Evolutionary conservation across 2,329 filamentous ascomycete genomes (phyloP).

Genomic region (Alternaria gaisen): DNA sequence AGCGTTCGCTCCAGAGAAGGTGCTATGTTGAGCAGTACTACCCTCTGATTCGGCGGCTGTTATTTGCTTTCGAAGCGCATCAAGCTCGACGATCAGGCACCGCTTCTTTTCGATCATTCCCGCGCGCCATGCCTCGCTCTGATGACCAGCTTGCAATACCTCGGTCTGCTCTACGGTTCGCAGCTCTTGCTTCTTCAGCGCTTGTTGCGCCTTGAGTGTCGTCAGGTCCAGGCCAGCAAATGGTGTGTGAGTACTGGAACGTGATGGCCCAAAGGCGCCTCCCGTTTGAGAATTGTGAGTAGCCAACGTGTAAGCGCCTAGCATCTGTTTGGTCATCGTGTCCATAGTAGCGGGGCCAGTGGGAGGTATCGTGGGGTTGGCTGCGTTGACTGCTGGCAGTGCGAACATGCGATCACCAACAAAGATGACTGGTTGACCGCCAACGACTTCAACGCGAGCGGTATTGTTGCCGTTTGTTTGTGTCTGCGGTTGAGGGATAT

Average conservation of each 20-base stretch:
- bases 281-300: conserved; percentile 23
- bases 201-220: conserved; percentile 40
- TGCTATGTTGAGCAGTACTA: conserved; percentile 15
- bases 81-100: conserved; percentile 47
- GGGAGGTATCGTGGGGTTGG: conserved; percentile 20
- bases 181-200: conserved; percentile 46
- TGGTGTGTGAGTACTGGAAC: conserved; percentile 31
- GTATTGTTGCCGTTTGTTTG: conserved; percentile 31
- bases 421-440: conserved; percentile 43
- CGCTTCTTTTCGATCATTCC: conserved; percentile 49
- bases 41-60: conserved; percentile 34
- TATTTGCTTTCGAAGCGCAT: conserved; percentile 48
- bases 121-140: conserved; percentile 45
- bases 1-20: conserved; percentile 20
- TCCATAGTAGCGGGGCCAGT: conserved; percentile 22
- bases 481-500: conserved; percentile 36
- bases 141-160: conserved; percentile 43
- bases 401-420: conserved; percentile 45
- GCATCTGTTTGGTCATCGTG: conserved; percentile 21
- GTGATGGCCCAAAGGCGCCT: conserved; percentile 21
- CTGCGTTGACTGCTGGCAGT: conserved; percentile 38
- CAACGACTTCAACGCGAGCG: conserved; percentile 41
- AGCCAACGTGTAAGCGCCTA: conserved; percentile 19
- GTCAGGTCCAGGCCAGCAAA: conserved; percentile 36
- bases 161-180: conserved; percentile 49